Evolutionary conservation across 2,329 filamentous ascomycete genomes (phyloP).

Genomic region (Rosellinia necatrix): DNA sequence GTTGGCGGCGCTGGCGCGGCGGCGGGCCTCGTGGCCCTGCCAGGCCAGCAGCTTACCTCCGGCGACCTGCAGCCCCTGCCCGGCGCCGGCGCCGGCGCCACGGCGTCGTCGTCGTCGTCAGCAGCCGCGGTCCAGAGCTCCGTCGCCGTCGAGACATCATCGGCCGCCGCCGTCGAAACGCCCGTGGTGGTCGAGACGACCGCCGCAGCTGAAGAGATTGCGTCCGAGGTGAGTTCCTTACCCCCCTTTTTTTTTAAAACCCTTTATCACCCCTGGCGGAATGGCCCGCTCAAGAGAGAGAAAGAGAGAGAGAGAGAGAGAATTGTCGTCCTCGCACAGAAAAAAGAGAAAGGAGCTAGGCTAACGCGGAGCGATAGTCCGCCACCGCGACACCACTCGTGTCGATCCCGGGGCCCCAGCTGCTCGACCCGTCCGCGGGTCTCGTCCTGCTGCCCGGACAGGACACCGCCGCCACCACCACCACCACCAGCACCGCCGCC

Average conservation of each 20-base stretch:
- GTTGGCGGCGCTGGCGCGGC: not conserved
- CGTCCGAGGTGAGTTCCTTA: conserved; percentile 4
- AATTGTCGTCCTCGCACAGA: too few relatives aligned
- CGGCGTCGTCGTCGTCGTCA: too few relatives aligned
- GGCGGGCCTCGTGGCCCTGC: conserved; percentile 26
- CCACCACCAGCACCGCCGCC: not conserved
- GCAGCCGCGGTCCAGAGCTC: conserved; percentile 13
- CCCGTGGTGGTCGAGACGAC: not conserved
- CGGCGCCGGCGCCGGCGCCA: not conserved
- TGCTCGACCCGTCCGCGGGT: not conserved
- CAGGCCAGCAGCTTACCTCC: conserved; percentile 30
- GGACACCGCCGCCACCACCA: not conserved
- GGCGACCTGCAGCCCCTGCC: conserved; percentile 31
- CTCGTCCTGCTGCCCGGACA: conserved; percentile 3
- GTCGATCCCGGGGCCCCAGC: conserved; percentile 7
- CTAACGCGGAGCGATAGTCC: conserved; percentile 10
- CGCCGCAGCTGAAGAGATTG: conserved; percentile 9
- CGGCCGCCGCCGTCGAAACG: not conserved
- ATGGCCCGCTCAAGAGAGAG: too few relatives aligned
- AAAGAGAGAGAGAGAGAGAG: too few relatives aligned
- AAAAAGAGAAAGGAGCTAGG: not conserved
- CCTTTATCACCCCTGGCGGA: too few relatives aligned
- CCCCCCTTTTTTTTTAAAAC: not conserved
- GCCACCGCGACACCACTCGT: conserved; percentile 6
- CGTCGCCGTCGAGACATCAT: conserved; percentile 6